Evolutionary conservation across 495 filamentous ascomycete genomes (phyloP).

Genomic region (Schizothecium vesticola): DNA sequence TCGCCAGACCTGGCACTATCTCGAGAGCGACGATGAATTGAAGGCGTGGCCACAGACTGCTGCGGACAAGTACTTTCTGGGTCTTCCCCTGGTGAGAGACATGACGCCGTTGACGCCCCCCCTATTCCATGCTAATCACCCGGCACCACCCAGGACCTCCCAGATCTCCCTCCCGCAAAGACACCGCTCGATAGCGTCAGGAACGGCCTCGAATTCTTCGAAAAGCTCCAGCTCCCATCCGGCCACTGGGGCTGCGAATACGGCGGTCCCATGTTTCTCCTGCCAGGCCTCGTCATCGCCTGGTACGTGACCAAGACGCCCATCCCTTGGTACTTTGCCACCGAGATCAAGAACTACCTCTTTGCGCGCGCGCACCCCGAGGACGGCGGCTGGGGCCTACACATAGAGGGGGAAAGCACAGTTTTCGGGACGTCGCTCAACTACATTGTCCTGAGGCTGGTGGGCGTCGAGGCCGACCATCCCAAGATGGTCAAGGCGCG

Average conservation of each 20-base stretch:
- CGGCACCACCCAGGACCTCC: slow-evolving; percentile 54
- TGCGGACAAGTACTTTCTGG: slow-evolving; percentile 81
- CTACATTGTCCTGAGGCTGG: slow-evolving; percentile 74
- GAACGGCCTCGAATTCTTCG: slow-evolving; percentile 87
- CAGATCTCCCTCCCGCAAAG: slow-evolving; percentile 61
- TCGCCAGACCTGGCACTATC: slow-evolving; percentile 88
- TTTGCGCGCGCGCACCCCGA: slow-evolving; percentile 79
- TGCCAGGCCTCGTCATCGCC: slow-evolving; percentile 79
- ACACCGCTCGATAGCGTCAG: slow-evolving; percentile 69
- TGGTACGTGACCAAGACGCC: slow-evolving; percentile 88
- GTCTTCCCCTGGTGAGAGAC: slow-evolving; percentile 46
- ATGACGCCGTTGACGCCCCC: not conserved
- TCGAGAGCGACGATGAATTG: slow-evolving; percentile 68
- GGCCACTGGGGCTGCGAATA: slow-evolving; percentile 98
- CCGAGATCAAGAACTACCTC: slow-evolving; percentile 90
- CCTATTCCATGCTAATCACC: not conserved
- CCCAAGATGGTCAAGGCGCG: slow-evolving; percentile 82
- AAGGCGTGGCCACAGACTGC: slow-evolving; percentile 77
- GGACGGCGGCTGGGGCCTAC: slow-evolving; percentile 94
- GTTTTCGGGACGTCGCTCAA: slow-evolving; percentile 89
- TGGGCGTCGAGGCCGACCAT: slow-evolving; percentile 88
- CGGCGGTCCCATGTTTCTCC: slow-evolving; percentile 80
- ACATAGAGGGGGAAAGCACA: slow-evolving; percentile 91
- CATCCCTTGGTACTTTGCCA: slow-evolving; percentile 73
- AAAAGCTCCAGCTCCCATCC: slow-evolving; percentile 76